Evolutionary conservation across 495 filamentous ascomycete species (phyloP).

Genomic region (Neurospora cerealis): DNA sequence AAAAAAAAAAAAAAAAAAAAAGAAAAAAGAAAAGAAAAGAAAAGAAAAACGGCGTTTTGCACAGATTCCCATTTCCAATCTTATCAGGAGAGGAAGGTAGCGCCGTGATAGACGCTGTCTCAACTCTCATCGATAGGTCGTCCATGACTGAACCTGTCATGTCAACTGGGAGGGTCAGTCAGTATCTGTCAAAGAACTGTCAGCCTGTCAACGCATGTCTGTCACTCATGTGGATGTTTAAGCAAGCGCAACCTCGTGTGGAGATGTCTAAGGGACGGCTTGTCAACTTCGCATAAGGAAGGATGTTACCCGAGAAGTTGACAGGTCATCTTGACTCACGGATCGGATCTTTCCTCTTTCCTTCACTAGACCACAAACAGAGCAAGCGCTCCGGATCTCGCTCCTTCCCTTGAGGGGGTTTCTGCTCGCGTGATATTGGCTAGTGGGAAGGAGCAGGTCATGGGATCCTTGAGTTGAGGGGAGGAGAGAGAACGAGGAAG

Average conservation of each 20-base stretch:
- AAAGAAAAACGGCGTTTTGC: neutral
- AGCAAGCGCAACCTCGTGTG: neutral
- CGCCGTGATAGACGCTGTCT: neutral
- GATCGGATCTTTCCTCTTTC: neutral
- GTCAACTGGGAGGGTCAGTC: neutral
- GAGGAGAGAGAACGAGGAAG: neutral
- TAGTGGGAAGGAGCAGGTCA: neutral
- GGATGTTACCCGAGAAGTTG: neutral
- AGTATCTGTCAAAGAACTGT: neutral
- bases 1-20: neutral
- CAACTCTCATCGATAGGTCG: neutral
- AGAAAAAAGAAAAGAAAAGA: neutral
- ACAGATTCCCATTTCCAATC: neutral
- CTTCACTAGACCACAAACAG: neutral
- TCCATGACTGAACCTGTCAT: neutral
- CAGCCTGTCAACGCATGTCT: neutral
- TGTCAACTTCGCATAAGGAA: neutral
- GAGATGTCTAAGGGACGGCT: neutral
- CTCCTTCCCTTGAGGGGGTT: neutral
- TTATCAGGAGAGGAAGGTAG: neutral
- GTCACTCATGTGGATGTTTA: neutral
- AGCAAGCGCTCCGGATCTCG: neutral
- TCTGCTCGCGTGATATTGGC: neutral
- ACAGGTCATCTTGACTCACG: neutral
- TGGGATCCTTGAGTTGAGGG: neutral